Evolutionary conservation across 176 grass and related monocot genomes (phyloP).

Genomic region (Microstegium vimineum): DNA sequence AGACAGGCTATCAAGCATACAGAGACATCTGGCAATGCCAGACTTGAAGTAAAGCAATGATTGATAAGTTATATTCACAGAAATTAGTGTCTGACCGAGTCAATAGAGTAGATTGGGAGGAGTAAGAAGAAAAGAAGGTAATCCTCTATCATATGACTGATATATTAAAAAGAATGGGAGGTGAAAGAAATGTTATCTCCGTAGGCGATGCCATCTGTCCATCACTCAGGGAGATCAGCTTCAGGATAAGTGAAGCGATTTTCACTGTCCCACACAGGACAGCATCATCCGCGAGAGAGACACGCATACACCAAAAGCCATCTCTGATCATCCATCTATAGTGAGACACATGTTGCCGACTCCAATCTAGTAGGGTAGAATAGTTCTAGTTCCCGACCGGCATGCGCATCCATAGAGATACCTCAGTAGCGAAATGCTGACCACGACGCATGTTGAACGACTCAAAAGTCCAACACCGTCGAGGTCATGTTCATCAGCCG

Average conservation of each 20-base stretch:
- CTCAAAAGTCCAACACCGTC: slow-evolving; percentile 59
- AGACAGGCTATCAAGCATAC: neutral
- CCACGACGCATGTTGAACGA: neutral
- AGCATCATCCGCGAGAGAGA: slow-evolving; percentile 28
- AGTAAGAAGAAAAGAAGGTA: neutral
- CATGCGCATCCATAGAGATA: neutral
- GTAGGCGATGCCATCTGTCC: slow-evolving; percentile 16
- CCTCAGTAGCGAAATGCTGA: neutral
- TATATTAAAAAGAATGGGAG: slow-evolving; percentile 53
- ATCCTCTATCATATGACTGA: slow-evolving; percentile 40
- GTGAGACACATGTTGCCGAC: slow-evolving; percentile 8
- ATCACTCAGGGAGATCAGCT: slow-evolving; percentile 4
- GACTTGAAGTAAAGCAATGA: slow-evolving; percentile 35
- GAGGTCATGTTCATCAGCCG: slow-evolving; percentile 70
- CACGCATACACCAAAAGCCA: slow-evolving; percentile 1
- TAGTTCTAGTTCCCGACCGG: slow-evolving; percentile 17
- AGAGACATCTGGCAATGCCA: slow-evolving; percentile 28
- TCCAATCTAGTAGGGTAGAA: slow-evolving; percentile 19
- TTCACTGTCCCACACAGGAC: slow-evolving; percentile 37
- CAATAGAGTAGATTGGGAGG: slow-evolving; percentile 25
- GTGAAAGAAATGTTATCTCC: slow-evolving; percentile 39
- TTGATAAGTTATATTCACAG: slow-evolving; percentile 65
- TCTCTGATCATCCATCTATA: slow-evolving; percentile 29
- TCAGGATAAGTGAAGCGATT: slow-evolving; percentile 43
- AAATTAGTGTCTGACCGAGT: slow-evolving; percentile 53